Conservation (phyloP, 192 early-diverging fungal genomes). For the Coemansia sp. region DNA sequence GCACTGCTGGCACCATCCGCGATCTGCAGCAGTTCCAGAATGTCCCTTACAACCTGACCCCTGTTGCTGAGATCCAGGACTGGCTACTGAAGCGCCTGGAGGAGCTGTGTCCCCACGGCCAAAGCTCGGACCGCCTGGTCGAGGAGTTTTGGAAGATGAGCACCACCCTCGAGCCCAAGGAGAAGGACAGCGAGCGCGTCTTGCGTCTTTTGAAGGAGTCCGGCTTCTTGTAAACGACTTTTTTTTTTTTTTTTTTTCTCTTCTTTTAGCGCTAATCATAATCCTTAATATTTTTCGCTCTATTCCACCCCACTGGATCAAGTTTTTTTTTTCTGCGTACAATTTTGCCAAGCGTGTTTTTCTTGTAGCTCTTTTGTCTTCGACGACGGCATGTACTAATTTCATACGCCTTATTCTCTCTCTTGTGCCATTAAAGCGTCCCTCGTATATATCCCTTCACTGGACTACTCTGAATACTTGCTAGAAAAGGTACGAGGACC, state of each 20-base stretch:
- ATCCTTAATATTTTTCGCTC: background rate
- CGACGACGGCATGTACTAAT: background rate
- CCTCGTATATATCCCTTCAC: background rate
- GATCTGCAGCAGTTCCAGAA: conserved; percentile 90
- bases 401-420: background rate
- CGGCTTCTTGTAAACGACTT: conserved; percentile 63
- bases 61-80: conserved; percentile 79
- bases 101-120: conserved; percentile 62
- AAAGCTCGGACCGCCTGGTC: conserved; percentile 56
- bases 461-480: background rate
- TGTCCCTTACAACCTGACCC: conserved; percentile 69
- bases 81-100: conserved; percentile 71
- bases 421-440: background rate
- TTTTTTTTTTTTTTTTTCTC: background rate
- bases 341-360: background rate
- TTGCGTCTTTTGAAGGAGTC: conserved; percentile 71
- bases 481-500: background rate
- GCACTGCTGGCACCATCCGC: conserved; percentile 82
- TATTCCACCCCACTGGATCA: background rate
- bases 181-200: conserved; percentile 81
- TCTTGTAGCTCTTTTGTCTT: background rate
- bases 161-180: conserved; percentile 79
- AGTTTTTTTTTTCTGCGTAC: background rate
- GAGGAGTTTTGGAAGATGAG: conserved; percentile 76
- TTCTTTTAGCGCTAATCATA: background rate